Percentiles rank a stretch among this genome's conserved stretches.
These are phyloP conservation scores for Aspergillaceae sp. DNA, from an alignment of 2,329 filamentous ascomycete species.

Conservation along the genomic window DNA sequence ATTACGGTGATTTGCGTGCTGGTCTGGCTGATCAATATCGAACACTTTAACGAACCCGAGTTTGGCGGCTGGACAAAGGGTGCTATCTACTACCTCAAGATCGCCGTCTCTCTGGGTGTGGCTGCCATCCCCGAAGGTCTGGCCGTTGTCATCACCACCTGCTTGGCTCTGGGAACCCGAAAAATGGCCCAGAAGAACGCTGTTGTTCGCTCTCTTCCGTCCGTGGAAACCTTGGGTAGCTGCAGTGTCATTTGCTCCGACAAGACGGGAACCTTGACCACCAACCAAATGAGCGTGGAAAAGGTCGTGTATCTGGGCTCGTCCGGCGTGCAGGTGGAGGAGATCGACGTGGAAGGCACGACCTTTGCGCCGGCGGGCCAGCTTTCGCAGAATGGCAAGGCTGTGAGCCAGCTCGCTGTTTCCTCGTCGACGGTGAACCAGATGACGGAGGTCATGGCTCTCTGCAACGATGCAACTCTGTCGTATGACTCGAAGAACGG, in stretches of 20 bases:
- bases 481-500: constrained; percentile 70
- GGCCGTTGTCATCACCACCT: constrained; percentile 98
- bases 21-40: constrained; percentile 97
- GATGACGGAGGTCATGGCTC: constrained; percentile 59
- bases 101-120: constrained; percentile 94
- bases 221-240: constrained; percentile 94
- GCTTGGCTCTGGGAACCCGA: constrained; percentile 85
- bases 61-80: constrained; percentile 94
- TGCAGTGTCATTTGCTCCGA: constrained; percentile 99
- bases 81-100: constrained; percentile 99
- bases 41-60: constrained; percentile 89
- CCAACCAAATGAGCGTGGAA: constrained; percentile 98
- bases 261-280: constrained; percentile 96
- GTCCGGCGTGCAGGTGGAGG: constrained; percentile 64
- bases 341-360: constrained; percentile 83
- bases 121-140: constrained; percentile 96
- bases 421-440: constrained; percentile 70
- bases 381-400: constrained; percentile 60
- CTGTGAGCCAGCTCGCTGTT: constrained; percentile 58
- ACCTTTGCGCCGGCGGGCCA: constrained; percentile 80
- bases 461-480: constrained; percentile 84
- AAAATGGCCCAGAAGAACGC: constrained; percentile 99
- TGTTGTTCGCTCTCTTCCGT: constrained; percentile 89
- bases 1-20: constrained; percentile 94
- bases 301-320: constrained; percentile 79